Evolutionary conservation across 2,329 filamentous ascomycete genomes (phyloP), one percentile per base, ranked within the genome.

Genomic region (Cladosporium sp.): DNA sequence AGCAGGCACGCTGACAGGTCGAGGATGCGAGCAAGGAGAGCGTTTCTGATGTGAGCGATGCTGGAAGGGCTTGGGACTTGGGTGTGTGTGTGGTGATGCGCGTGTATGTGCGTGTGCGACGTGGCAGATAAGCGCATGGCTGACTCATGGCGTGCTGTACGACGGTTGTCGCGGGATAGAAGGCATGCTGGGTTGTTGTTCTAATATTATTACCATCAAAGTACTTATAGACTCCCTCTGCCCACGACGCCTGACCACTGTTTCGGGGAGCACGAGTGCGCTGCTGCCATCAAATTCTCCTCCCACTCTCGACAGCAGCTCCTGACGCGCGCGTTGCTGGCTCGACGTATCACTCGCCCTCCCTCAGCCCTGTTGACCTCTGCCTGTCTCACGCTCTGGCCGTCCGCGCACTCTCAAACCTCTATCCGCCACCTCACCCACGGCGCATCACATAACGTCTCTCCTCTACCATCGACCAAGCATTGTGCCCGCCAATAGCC

Each of bases 111-210:
- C 21, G 26, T 28, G 46, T 53, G 34, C 46, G 48, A 53, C 46
- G 46, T 62, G 59, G 46, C 46, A 53, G 32, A 62, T 53, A 53
- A 53, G 46, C 58, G 39, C 43, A 49, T 53, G 59, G 58, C 59
- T 54, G 46, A 54, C 23, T 54, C 59, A 62, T 54, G 59, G 48
- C 46, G 39, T 11, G 26, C 57, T 46, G 57, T 28, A 59, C 57
- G 25, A 48, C 57, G 25, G 57, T 28, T 30, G 51, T 54, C 18
- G 51, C 51, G 51, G n/a, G 39, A 21, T 21, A 14, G 14, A 46
- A 7, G 13, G 8, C 7, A 46, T 23, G 16, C 18, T 28, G 11
- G 21, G 39, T 21, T 54, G 16, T 54, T 54, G 7, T 54, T 32
- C 5, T 21, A 10, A 30, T 54, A n/a, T 56, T 46, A 23, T 43